Evolutionary conservation across 164 flowering plant species (phyloP).

Genomic region (Malania oleifera): DNA sequence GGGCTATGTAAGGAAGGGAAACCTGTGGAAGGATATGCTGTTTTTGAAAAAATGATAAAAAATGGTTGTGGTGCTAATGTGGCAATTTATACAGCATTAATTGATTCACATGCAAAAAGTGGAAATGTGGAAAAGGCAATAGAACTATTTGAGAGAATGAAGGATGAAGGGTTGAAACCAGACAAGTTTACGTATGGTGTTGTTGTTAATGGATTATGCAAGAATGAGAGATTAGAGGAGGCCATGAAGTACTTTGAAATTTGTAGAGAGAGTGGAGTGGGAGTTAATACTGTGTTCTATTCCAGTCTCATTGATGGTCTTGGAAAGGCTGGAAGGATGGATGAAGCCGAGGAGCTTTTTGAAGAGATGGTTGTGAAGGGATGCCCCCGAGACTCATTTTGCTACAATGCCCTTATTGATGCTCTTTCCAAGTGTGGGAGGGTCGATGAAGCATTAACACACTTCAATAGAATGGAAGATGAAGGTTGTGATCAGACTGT

Average conservation of each 20-base stretch:
- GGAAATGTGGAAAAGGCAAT: slow-evolving; percentile 58
- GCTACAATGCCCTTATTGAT: slow-evolving; percentile 86
- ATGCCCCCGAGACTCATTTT: slow-evolving; percentile 76
- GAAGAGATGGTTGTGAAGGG: slow-evolving; percentile 77
- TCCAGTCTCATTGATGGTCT: slow-evolving; percentile 82
- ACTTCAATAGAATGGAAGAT: slow-evolving; percentile 68
- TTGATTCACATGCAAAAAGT: slow-evolving; percentile 62
- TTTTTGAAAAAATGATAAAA: slow-evolving; percentile 57
- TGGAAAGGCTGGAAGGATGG: slow-evolving; percentile 78
- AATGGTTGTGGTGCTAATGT: slow-evolving; percentile 61
- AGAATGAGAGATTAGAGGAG: slow-evolving; percentile 65
- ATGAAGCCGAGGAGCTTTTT: slow-evolving; percentile 71
- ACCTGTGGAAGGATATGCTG: slow-evolving; percentile 48
- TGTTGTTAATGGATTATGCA: slow-evolving; percentile 65
- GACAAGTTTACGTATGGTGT: slow-evolving; percentile 86
- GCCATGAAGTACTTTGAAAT: slow-evolving; percentile 56
- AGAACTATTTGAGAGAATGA: slow-evolving; percentile 67
- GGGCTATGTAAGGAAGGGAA: slow-evolving; percentile 79
- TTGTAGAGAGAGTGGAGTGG: slow-evolving; percentile 40
- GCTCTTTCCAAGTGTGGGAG: slow-evolving; percentile 60
- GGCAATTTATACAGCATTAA: slow-evolving; percentile 74
- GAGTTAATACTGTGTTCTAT: slow-evolving; percentile 61
- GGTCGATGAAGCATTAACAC: slow-evolving; percentile 64
- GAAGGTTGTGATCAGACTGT: slow-evolving; percentile 92
- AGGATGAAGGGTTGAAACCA: slow-evolving; percentile 63